Base-by-base conservation (phyloP, 805 yeast genomes). In the Wickerhamiella alocasiicola region DNA sequence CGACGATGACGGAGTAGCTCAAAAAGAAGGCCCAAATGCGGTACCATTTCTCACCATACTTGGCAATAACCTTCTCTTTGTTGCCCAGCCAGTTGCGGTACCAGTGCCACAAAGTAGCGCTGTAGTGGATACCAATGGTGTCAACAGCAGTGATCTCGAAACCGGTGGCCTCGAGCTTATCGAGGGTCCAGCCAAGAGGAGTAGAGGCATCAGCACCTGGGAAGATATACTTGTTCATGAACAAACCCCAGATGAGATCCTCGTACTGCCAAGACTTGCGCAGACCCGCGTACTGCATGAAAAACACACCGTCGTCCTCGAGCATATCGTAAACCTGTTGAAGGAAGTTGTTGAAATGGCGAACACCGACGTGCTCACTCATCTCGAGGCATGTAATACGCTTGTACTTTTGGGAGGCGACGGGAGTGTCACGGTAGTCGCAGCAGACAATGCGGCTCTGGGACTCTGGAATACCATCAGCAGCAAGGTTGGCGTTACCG, bases 171-270 rank as follows among this genome's bases (percentile, higher is more conserved):
- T 84, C 95, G 57, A 84, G 72, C 47, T 72, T 66, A 47, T 79
- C 72, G 46, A 77, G 68, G 48, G 83, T 88, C 56, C 81, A 85
- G 45, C 83, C 83, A 52, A 85, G 71, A 28, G 95, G 95, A 43
- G 95, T 85, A 5, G 94, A 82, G 36, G 95, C 95, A 65, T 84
- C 95, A 39, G 95, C 95, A 64, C 95, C 95, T 32, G 95, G 95
- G 83, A 84, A 84, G 59, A 84, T 79, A 64, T 82, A 84, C 69
- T 82, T 84, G 75, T 85, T 84, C 95, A 84, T 85, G 64, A 84
- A 84, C 59, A 85, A 68, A 54, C 95, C 95, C 95, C 95, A 84
- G 62, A 76, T 69, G 55, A 84, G 71, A 62, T 84, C 95, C 66
- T 84, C 95, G 63, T 82, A 84, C 66, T 84, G 95, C 95, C 95